Conservation (phyloP, 176 grass and related monocot genomes). For the Lolium perenne region DNA sequence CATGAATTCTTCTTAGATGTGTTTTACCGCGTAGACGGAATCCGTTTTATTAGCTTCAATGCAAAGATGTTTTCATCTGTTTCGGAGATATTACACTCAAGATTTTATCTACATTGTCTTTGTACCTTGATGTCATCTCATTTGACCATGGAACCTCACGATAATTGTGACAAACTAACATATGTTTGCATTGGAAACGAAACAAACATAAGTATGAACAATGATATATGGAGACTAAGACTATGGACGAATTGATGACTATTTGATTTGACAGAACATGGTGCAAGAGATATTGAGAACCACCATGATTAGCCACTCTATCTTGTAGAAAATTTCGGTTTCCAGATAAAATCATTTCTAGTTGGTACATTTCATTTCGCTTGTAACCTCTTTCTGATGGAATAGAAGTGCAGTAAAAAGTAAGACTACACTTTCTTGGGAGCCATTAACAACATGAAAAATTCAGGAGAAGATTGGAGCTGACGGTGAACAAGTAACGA, state of each 20-base stretch:
- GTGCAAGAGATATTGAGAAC: conserved; percentile 5
- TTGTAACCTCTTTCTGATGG: conserved; percentile 29
- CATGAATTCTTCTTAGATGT: conserved; percentile 12
- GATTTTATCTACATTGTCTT: conserved; percentile 26
- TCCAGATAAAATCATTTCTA: conserved; percentile 10
- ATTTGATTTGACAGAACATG: conserved; percentile 23
- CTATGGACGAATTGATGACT: neutral
- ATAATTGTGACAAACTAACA: conserved; percentile 17
- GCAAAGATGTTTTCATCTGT: conserved; percentile 39
- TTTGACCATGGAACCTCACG: conserved; percentile 36
- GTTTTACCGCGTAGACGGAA: conserved; percentile 24
- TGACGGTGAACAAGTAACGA: conserved; percentile 58
- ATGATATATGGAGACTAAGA: conserved; percentile 20
- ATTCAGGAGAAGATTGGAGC: conserved; percentile 47
- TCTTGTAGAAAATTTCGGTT: neutral
- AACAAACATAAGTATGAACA: conserved; percentile 8
- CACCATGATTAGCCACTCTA: neutral
- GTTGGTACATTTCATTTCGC: neutral
- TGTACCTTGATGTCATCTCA: conserved; percentile 36
- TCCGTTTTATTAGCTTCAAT: conserved; percentile 23
- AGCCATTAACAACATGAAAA: conserved; percentile 40
- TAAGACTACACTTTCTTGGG: conserved; percentile 42
- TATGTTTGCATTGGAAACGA: conserved; percentile 25
- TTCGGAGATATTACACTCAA: conserved; percentile 36
- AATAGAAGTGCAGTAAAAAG: conserved; percentile 41